These are phyloP conservation scores for Sporothrix protearum DNA, from an alignment of 2,329 filamentous ascomycete species.

Conservation along the genomic window DNA sequence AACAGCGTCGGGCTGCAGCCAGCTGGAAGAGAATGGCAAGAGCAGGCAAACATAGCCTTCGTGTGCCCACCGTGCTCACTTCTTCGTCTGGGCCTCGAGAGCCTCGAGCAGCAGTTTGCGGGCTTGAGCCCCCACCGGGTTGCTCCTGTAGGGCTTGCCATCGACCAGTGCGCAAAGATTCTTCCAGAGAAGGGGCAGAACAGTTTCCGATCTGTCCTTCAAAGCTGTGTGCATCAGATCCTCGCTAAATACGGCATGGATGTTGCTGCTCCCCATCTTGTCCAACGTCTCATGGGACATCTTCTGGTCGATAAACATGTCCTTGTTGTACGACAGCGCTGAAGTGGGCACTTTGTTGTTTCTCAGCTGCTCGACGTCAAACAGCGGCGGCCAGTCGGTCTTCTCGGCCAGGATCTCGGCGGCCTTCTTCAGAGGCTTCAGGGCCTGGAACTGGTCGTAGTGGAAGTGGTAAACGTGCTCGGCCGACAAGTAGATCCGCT, in stretches of 20 bases:
- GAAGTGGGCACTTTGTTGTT: slow-evolving; percentile 26
- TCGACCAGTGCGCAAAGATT: not conserved
- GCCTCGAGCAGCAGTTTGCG: not conserved
- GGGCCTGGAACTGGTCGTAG: slow-evolving; percentile 26
- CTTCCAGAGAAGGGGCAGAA: slow-evolving; percentile 8
- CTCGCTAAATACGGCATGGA: not conserved
- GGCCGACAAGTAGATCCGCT: slow-evolving; percentile 28
- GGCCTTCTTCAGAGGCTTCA: slow-evolving; percentile 21
- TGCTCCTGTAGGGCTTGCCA: too few relatives aligned
- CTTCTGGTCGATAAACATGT: slow-evolving; percentile 25
- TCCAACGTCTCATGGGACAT: slow-evolving; percentile 13
- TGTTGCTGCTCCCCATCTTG: not conserved
- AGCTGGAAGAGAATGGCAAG: not conserved
- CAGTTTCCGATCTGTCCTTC: slow-evolving; percentile 18
- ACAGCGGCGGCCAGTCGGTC: slow-evolving; percentile 23
- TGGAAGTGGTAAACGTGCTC: slow-evolving; percentile 32
- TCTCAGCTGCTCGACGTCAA: slow-evolving; percentile 19
- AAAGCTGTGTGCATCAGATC: slow-evolving; percentile 26
- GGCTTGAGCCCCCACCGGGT: too few relatives aligned
- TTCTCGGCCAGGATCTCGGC: slow-evolving; percentile 23
- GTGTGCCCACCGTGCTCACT: not conserved
- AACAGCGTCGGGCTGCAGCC: not conserved
- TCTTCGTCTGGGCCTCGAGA: not conserved
- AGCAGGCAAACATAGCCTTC: not conserved
- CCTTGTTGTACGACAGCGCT: slow-evolving; percentile 23